These are phyloP conservation scores for Megacollybia platyphylla DNA, from an alignment of 1,284 basidiomycete genomes.

Conservation along the genomic window DNA sequence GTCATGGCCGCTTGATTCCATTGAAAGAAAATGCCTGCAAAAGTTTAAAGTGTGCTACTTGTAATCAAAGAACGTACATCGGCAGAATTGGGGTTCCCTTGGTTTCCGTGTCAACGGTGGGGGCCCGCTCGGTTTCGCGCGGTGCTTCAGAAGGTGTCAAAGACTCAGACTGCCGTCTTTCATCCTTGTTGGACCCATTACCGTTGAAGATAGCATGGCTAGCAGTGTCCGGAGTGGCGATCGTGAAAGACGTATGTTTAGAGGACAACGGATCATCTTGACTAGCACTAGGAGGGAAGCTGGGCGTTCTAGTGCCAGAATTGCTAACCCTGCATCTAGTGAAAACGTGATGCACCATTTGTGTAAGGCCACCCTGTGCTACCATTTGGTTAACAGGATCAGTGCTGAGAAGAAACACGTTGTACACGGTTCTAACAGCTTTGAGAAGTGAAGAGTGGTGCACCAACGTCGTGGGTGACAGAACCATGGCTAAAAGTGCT, in stretches of 20 bases:
- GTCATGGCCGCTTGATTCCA: no score
- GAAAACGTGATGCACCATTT: constrained; percentile 96
- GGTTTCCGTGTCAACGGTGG: no score
- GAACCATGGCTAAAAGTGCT: constrained; percentile 76
- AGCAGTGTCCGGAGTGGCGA: not conserved
- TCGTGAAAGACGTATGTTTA: not conserved
- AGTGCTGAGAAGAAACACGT: constrained; percentile 83
- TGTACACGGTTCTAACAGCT: constrained; percentile 93
- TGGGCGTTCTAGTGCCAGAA: not conserved
- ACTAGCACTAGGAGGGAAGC: not conserved
- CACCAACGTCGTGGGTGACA: constrained; percentile 77
- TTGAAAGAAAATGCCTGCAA: no score
- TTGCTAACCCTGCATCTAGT: constrained; percentile 44
- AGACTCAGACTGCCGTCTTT: no score
- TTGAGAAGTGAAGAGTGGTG: constrained; percentile 92
- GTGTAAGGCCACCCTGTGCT: constrained; percentile 90
- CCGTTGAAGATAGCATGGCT: no score
- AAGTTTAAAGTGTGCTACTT: no score
- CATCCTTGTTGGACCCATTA: no score
- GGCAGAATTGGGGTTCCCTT: no score
- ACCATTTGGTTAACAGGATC: constrained; percentile 92
- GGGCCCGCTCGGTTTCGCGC: no score
- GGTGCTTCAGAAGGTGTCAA: no score
- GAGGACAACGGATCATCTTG: not conserved
- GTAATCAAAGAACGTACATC: no score